Evolutionary conservation across 495 filamentous ascomycete species (phyloP).

Genomic region (Penicillium cosmopolitanum): DNA sequence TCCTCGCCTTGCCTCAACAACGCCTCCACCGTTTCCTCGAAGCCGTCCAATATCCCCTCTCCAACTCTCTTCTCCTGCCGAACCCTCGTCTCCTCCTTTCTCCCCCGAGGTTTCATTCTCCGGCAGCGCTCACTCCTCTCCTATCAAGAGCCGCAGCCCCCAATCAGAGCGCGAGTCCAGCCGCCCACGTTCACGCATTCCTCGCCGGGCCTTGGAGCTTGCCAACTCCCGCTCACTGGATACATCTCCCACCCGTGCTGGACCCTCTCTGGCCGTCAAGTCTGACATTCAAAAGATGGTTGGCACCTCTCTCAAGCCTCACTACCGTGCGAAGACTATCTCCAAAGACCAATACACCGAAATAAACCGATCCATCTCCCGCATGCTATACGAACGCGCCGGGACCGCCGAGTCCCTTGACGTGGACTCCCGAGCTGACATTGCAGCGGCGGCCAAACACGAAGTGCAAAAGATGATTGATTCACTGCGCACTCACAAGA

Average conservation of each 20-base stretch:
- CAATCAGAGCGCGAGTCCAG: conserved; percentile 12
- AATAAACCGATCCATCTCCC: conserved; percentile 83
- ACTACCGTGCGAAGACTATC: conserved; percentile 68
- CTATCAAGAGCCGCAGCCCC: conserved; percentile 19
- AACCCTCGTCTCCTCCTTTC: conserved; percentile 64
- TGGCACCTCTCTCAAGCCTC: conserved; percentile 71
- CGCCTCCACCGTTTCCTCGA: conserved; percentile 68
- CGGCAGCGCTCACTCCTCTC: conserved; percentile 25
- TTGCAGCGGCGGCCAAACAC: conserved; percentile 70
- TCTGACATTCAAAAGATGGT: conserved; percentile 83
- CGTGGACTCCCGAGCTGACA: conserved; percentile 58
- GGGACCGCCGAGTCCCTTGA: conserved; percentile 61
- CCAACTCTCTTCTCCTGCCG: conserved; percentile 65
- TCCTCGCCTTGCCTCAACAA: conserved; percentile 69
- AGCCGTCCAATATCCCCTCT: conserved; percentile 68
- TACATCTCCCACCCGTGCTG: conserved; percentile 56
- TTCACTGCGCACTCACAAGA: conserved; percentile 25
- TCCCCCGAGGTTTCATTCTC: conserved; percentile 52
- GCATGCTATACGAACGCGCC: conserved; percentile 82
- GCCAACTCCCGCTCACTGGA: conserved; percentile 50
- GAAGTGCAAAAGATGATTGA: conserved; percentile 74
- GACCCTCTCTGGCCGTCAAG: conserved; percentile 72
- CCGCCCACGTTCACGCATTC: conserved; percentile 34
- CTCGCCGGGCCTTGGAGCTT: conserved; percentile 38
- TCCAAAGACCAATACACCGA: conserved; percentile 83